phyloP scores from a whole-genome alignment of 495 filamentous ascomycete genomes.

The Mytilinidion resinicola region DNA sequence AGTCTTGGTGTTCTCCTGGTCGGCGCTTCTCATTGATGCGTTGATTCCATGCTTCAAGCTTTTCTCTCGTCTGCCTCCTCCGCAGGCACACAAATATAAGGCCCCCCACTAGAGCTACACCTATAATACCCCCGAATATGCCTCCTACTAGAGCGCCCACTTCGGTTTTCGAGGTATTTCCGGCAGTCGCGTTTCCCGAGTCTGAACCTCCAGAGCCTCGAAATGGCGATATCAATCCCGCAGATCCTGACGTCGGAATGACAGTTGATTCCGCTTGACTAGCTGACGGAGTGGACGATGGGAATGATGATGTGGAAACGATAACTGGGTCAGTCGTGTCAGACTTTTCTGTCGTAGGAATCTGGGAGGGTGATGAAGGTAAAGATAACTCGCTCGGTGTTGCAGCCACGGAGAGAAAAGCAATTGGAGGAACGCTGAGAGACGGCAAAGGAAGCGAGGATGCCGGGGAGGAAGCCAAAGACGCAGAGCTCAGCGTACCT shows the following conservation, averaged over 20 bases:
- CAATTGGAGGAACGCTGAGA: constrained; percentile 11
- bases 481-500: constrained; percentile 19
- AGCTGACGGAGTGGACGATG: not conserved
- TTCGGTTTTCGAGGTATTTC: constrained; percentile 4
- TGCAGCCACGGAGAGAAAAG: constrained; percentile 9
- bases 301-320: constrained; percentile 4
- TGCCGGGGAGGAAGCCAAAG: not conserved
- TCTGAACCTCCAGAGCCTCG: constrained; percentile 6
- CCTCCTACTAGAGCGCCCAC: constrained; percentile 21
- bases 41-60: constrained; percentile 13
- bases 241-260: constrained; percentile 12
- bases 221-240: constrained; percentile 19
- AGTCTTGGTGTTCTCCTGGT: not conserved
- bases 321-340: constrained; percentile 16
- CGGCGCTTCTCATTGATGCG: constrained; percentile 18
- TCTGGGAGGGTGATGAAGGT: constrained; percentile 1
- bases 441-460: constrained; percentile 11
- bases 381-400: not conserved
- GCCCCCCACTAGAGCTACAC: constrained; percentile 15
- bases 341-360: constrained; percentile 17
- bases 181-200: constrained; percentile 2
- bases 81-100: constrained; percentile 24
- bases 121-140: constrained; percentile 20
- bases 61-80: constrained; percentile 14
- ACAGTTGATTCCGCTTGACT: constrained; percentile 6